Conservation (phyloP, 2,329 filamentous ascomycete genomes). For the Endoconidiophora laricicola region DNA sequence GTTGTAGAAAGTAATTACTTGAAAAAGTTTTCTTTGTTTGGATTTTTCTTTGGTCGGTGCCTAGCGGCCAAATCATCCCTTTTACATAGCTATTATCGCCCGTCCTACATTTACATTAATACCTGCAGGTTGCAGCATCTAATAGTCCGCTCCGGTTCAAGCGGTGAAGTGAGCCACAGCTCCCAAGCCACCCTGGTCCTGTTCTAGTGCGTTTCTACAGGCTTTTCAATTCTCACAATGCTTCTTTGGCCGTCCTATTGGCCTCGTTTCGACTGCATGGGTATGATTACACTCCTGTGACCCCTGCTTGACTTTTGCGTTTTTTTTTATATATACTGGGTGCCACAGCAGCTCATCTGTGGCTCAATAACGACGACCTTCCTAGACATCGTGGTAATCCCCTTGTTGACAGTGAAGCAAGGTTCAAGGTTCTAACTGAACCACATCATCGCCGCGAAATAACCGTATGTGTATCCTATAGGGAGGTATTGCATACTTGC, state of each 20-base stretch:
- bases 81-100: neutral
- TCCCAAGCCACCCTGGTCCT: too few relatives aligned
- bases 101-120: neutral
- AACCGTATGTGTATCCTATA: too few relatives aligned
- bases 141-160: neutral
- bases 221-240: too few relatives aligned
- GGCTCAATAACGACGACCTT: slow-evolving; percentile 4
- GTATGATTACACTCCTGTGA: neutral
- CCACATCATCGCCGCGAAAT: too few relatives aligned
- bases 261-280: neutral
- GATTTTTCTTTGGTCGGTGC: neutral
- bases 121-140: neutral
- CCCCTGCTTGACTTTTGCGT: too few relatives aligned
- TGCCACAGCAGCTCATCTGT: slow-evolving; percentile 3
- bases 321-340: neutral
- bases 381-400: slow-evolving; percentile 5
- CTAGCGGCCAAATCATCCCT: neutral
- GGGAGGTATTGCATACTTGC: too few relatives aligned
- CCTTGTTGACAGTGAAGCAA: neutral
- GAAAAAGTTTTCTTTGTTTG: neutral
- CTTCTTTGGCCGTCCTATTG: neutral
- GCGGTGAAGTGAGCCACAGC: slow-evolving; percentile 1
- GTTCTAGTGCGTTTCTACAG: too few relatives aligned
- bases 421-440: slow-evolving; percentile 4
- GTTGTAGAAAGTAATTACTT: neutral